Percentiles rank a stretch among this genome's conserved stretches.
Conservation (phyloP, 768 basidiomycete genomes). For the Lyophyllum atratum region DNA sequence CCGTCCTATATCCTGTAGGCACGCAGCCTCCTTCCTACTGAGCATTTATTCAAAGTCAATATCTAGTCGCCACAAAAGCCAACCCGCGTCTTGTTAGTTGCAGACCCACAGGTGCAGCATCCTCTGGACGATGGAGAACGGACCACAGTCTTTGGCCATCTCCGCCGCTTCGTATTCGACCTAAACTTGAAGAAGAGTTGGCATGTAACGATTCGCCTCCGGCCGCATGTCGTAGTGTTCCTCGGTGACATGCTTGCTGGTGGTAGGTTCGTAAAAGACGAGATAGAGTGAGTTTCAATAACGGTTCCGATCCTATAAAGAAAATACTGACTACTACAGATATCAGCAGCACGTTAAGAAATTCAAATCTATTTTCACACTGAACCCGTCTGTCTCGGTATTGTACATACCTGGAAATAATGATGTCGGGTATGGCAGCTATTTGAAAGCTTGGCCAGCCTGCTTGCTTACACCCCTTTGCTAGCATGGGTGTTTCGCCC, state of each 20-base stretch:
- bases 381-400: slow-evolving; percentile 37
- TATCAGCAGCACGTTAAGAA: slow-evolving; percentile 59
- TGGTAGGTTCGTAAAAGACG: slow-evolving; percentile 53
- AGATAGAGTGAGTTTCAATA: slow-evolving; percentile 37
- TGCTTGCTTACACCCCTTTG: neutral
- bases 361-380: slow-evolving; percentile 64
- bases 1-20: slow-evolving; percentile 36
- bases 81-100: slow-evolving; percentile 64
- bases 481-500: slow-evolving; percentile 56
- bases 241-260: slow-evolving; percentile 77
- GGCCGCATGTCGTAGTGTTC: slow-evolving; percentile 69
- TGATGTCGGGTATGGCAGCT: slow-evolving; percentile 60
- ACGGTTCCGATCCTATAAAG: neutral
- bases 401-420: slow-evolving; percentile 81
- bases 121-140: slow-evolving; percentile 36
- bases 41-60: neutral
- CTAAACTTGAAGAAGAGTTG: slow-evolving; percentile 70
- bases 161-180: slow-evolving; percentile 51
- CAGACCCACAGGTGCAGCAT: slow-evolving; percentile 67
- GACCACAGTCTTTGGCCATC: slow-evolving; percentile 41
- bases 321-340: slow-evolving; percentile 35
- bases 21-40: neutral
- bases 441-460: neutral
- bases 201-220: slow-evolving; percentile 58
- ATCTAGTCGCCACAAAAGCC: slow-evolving; percentile 22